These are phyloP conservation scores for Lasiodiplodia theobromae DNA, from an alignment of 2,329 filamentous ascomycete genomes.

Conservation along the genomic window DNA sequence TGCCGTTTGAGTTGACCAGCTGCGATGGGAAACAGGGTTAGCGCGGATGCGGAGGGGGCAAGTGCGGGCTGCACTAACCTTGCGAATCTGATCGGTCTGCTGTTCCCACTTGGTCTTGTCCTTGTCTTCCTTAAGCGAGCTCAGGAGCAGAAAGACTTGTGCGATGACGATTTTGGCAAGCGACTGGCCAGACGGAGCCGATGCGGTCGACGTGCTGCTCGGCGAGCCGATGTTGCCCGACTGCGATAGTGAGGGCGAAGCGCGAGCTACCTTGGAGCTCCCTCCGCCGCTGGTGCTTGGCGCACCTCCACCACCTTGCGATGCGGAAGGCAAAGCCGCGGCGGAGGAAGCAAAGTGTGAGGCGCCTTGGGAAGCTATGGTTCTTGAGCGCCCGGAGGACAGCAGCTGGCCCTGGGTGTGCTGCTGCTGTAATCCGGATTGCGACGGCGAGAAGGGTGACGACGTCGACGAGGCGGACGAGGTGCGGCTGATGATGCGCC, in stretches of 20 bases:
- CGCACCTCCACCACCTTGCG: constrained; percentile 59
- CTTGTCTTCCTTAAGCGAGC: constrained; percentile 94
- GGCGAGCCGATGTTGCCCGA: constrained; percentile 63
- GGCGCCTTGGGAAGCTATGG: constrained; percentile 60
- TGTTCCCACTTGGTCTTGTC: constrained; percentile 94
- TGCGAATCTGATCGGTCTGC: constrained; percentile 89
- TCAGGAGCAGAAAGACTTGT: constrained; percentile 92
- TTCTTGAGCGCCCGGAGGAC: constrained; percentile 63
- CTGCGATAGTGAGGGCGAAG: constrained; percentile 66
- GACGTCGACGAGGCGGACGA: constrained; percentile 63
- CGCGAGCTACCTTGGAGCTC: constrained; percentile 63
- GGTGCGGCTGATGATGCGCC: constrained; percentile 60
- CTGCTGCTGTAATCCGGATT: constrained; percentile 61
- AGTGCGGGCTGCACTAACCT: constrained; percentile 64
- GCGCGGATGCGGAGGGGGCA: constrained; percentile 28
- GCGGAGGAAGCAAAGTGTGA: constrained; percentile 64
- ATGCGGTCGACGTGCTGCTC: constrained; percentile 55
- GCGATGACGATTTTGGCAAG: constrained; percentile 93
- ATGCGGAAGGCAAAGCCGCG: constrained; percentile 58
- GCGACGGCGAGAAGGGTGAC: constrained; percentile 62
- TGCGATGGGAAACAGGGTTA: constrained; percentile 49
- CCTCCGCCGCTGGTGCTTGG: constrained; percentile 61
- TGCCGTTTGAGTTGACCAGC: constrained; percentile 97
- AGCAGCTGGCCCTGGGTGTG: constrained; percentile 59
- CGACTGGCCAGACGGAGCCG: constrained; percentile 51